These are phyloP conservation scores for Davidsoniella eucalypti DNA, from an alignment of 2,329 filamentous ascomycete genomes.

Conservation along the genomic window DNA sequence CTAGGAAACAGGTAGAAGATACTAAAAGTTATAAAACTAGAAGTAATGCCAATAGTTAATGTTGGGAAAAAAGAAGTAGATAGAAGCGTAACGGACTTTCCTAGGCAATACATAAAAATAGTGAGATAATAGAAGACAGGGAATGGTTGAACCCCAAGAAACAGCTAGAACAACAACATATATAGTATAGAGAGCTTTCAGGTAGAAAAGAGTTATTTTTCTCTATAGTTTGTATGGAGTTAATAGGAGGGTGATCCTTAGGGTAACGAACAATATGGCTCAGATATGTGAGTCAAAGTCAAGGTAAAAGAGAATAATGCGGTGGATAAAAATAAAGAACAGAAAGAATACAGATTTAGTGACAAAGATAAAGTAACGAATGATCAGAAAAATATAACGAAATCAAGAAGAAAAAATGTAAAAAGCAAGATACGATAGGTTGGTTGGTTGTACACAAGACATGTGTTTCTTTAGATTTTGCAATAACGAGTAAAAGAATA, in stretches of 20 bases:
- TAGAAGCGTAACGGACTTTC: no score
- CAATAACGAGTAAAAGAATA: not conserved
- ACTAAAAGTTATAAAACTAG: not conserved
- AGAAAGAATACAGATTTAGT: not conserved
- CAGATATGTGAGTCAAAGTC: no score
- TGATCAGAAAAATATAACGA: constrained; percentile 2
- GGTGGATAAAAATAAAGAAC: constrained; percentile 13
- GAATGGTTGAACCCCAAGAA: no score
- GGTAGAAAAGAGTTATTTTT: no score
- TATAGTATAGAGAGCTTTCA: no score
- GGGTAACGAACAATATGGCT: no score
- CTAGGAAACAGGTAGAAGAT: not conserved
- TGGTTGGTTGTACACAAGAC: not conserved
- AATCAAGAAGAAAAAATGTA: constrained; percentile 13
- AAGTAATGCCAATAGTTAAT: no score
- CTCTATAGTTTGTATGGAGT: no score
- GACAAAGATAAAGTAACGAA: not conserved
- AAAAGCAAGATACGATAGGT: constrained; percentile 10
- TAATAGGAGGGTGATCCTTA: no score
- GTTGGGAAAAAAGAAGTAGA: constrained; percentile 12
- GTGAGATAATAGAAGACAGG: no score
- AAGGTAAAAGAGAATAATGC: constrained; percentile 1
- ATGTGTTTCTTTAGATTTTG: no score
- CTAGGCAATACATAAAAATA: not conserved
- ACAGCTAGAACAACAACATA: no score